Conservation (phyloP, 441 rosid genomes). For the Biscutella laevigata region DNA sequence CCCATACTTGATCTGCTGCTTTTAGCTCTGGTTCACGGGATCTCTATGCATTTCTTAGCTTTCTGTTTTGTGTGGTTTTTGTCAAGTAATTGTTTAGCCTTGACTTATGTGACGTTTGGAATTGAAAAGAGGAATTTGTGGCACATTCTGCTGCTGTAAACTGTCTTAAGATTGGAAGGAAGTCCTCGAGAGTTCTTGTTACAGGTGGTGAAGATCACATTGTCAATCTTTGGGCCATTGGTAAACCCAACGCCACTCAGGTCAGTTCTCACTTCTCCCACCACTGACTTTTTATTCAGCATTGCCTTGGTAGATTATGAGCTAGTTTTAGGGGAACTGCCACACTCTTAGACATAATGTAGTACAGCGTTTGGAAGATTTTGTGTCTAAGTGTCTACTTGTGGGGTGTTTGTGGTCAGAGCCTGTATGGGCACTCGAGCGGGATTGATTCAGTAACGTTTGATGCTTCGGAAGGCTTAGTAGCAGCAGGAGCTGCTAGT, state of each 20-base stretch:
- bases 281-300: neutral
- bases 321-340: neutral
- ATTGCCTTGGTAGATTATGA: neutral
- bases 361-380: neutral
- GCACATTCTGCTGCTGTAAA: constrained; percentile 95
- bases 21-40: constrained; percentile 9
- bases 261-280: constrained; percentile 41
- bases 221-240: constrained; percentile 98
- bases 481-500: constrained; percentile 98
- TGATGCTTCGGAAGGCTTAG: constrained; percentile 84
- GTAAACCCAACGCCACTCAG: constrained; percentile 93
- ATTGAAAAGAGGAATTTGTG: constrained; percentile 88
- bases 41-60: constrained; percentile 6
- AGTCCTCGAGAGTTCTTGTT: constrained; percentile 82
- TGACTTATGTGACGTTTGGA: constrained; percentile 30
- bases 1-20: constrained; percentile 22
- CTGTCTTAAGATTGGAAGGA: constrained; percentile 95
- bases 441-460: constrained; percentile 96
- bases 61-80: too few species aligned
- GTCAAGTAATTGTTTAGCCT: too few species aligned
- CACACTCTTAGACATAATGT: neutral
- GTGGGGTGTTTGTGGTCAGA: constrained; percentile 40
- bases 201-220: constrained; percentile 98
- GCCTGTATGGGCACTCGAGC: constrained; percentile 88
- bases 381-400: constrained; percentile 5